Evolutionary conservation across 208 protist genomes (phyloP).

Genomic region (Naegleria lovaniensis): DNA sequence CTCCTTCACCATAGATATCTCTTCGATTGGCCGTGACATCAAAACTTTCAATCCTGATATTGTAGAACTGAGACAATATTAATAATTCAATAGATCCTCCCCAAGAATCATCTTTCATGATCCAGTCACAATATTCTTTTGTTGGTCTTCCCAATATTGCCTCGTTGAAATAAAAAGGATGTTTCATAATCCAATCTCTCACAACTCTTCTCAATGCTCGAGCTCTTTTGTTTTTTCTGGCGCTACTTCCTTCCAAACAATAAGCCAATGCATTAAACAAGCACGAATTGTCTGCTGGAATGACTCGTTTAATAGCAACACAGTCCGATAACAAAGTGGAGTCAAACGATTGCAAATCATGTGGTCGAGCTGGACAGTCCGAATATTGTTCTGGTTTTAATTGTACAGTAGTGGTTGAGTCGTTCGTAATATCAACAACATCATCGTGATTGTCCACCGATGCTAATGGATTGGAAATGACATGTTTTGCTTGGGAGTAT

Average conservation of each 20-base stretch:
- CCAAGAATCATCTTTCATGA: conserved; percentile 35
- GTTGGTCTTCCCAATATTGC: conserved; percentile 30
- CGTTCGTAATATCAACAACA: not conserved
- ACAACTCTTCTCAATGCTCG: conserved; percentile 35
- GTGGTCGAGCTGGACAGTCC: not conserved
- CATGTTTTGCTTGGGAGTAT: not conserved
- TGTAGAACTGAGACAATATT: conserved; percentile 42
- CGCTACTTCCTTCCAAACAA: not conserved
- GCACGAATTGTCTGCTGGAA: conserved; percentile 46
- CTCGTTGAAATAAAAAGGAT: conserved; percentile 41
- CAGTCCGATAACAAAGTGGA: not conserved
- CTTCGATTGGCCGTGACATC: conserved; percentile 25
- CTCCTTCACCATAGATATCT: conserved; percentile 38
- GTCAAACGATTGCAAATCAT: not conserved
- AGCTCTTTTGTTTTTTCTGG: not conserved
- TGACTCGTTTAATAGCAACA: conserved; percentile 23
- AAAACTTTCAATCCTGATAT: conserved; percentile 39
- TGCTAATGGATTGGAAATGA: too few relatives aligned
- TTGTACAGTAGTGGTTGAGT: not conserved
- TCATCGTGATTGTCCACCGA: not conserved
- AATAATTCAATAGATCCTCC: conserved; percentile 48
- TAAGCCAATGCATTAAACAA: conserved; percentile 46
- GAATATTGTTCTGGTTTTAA: not conserved
- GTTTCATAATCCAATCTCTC: conserved; percentile 24
- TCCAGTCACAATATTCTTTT: conserved; percentile 20